Evolutionary conservation across 2,329 filamentous ascomycete species (phyloP).

Genomic region (Xylogone sp.): DNA sequence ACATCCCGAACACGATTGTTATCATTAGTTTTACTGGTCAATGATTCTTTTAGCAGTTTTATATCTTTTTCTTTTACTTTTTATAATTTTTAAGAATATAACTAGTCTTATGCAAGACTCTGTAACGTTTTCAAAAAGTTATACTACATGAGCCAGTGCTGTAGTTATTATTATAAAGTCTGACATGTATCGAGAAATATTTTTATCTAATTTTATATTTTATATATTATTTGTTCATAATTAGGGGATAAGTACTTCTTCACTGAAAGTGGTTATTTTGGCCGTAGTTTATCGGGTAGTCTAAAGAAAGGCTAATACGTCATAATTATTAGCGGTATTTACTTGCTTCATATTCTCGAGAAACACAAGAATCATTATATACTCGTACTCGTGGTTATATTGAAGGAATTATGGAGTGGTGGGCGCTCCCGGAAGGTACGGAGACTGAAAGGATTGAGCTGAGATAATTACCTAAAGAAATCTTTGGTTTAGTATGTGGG

Average conservation of each 20-base stretch:
- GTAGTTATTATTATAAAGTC: not conserved
- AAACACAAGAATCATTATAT: conserved; percentile 1
- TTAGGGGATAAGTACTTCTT: conserved; percentile 1
- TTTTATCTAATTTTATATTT: not conserved
- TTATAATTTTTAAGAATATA: too few species aligned
- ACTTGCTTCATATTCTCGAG: not conserved
- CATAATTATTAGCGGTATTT: conserved; percentile 1
- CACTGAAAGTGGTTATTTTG: conserved; percentile 1
- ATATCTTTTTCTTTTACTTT: too few species aligned
- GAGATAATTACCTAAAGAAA: too few species aligned
- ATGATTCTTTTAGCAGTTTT: too few species aligned
- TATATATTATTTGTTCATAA: not conserved
- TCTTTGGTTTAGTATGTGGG: too few species aligned
- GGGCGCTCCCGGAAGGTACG: not conserved
- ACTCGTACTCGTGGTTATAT: not conserved
- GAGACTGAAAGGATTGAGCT: conserved; percentile 2
- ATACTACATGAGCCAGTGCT: not conserved
- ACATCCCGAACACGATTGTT: too few species aligned
- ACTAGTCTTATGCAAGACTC: not conserved
- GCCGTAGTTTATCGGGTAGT: not conserved
- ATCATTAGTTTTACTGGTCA: too few species aligned
- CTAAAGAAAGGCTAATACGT: conserved; percentile 1
- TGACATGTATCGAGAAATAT: not conserved
- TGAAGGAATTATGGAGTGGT: conserved; percentile 1
- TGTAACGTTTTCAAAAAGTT: not conserved